Base-by-base conservation (phyloP, 306 rosid species). In the Ochetophila trinervis region DNA sequence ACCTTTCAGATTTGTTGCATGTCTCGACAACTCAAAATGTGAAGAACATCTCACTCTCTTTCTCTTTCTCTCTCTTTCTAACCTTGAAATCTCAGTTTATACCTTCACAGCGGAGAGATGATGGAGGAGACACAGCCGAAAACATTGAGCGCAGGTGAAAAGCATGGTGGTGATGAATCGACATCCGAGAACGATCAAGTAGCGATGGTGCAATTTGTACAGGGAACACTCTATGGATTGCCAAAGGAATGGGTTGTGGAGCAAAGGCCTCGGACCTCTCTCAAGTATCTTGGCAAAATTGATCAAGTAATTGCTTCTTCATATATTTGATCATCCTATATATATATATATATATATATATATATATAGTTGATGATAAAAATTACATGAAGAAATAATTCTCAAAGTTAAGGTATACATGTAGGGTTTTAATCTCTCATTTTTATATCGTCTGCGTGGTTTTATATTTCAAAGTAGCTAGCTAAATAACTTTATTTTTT, bases 191-290 rank as follows among this genome's bases (percentile, higher is more conserved):
- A 50, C 6, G 17, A 17, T 4, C 21, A n/a, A 18, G 54, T 4
- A 16, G 4, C 23, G 17, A 19, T 50, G 21, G 54, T 50, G 19
- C 54, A 50, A 3, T 16, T 57, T 32, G 19, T 37, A 6, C 27
- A 60, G 7, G 65, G 51, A 35, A 40, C 6, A 37, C 3, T 30
- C 1, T 60, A 35, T 37, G 51, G 30, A 19, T 16, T 60, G 30
- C 65, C 51, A 14, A 40, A 36, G 30, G 50, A 42, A 35, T 60
- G 51, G 51, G 3, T 40, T 20, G 65, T 37, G 22, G 65, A 60
- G 18, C 32, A 37, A 60, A 60, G 27, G 49, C 17, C 65, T 9
- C 48, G 51, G 30, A 60, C 51, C 65, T n/a, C 23, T 37, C 65
- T 20, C 24, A 60, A 60, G 34, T 60, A 60, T 9, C 9, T 8